Evolutionary conservation across 2,329 filamentous ascomycete species (phyloP).

Genomic region (Talaromyces sp.): DNA sequence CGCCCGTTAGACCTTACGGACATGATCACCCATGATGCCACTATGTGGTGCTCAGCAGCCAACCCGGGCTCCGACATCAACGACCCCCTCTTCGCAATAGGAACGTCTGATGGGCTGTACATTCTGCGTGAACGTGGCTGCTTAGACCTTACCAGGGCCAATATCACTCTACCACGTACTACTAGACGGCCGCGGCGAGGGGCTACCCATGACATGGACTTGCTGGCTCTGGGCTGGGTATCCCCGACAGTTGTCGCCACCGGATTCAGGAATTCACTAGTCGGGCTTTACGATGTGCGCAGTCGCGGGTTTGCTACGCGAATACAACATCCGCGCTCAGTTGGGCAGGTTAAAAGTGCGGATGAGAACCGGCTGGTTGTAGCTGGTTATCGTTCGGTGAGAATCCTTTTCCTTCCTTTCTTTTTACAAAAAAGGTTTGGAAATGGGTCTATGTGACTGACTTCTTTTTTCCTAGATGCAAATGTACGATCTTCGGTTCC

Average conservation of each 20-base stretch:
- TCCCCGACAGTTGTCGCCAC: conserved; percentile 29
- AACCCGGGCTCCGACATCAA: conserved; percentile 22
- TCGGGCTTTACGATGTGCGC: conserved; percentile 32
- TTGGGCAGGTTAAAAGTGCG: conserved; percentile 29
- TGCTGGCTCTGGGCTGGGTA: conserved; percentile 35
- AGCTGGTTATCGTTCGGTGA: conserved; percentile 26
- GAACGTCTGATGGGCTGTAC: conserved; percentile 31
- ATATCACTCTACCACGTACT: neutral
- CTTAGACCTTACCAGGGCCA: neutral
- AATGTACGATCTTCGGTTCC: conserved; percentile 38
- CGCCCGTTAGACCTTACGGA: neutral
- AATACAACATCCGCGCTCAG: conserved; percentile 28
- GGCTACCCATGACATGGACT: conserved; percentile 2
- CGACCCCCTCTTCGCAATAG: conserved; percentile 30
- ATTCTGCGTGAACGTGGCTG: conserved; percentile 17
- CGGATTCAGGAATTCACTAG: conserved; percentile 27
- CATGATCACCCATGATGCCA: conserved; percentile 21
- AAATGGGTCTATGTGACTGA: neutral
- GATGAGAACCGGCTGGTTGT: conserved; percentile 32
- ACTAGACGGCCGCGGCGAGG: neutral
- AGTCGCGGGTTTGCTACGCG: conserved; percentile 25
- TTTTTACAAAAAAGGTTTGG: neutral
- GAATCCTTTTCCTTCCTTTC: too few relatives aligned
- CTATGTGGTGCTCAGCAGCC: conserved; percentile 33
- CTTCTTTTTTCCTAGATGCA: conserved; percentile 22